Evolutionary conservation across 2,329 filamentous ascomycete species (phyloP).

Genomic region (Xylariaceae sp.): DNA sequence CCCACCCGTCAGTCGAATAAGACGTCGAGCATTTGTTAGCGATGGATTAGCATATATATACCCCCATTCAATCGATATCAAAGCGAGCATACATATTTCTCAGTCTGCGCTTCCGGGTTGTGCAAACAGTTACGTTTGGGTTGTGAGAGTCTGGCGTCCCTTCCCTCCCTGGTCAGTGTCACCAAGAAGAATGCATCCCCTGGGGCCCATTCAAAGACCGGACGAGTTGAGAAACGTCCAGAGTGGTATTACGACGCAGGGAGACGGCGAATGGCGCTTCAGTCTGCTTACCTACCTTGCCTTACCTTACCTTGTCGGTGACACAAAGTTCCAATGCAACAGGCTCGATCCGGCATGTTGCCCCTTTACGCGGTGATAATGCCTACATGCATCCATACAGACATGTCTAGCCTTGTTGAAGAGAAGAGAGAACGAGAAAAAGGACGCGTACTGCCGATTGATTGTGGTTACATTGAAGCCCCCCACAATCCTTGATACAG

Average conservation of each 20-base stretch:
- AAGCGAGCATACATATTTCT: neutral
- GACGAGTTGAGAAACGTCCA: too few species aligned
- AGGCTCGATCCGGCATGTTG: neutral
- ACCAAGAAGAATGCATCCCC: too few species aligned
- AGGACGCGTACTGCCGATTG: too few species aligned
- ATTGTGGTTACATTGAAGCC: too few species aligned
- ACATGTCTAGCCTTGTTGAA: neutral
- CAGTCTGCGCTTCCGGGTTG: neutral
- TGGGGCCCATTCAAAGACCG: too few species aligned
- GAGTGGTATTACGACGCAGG: too few species aligned
- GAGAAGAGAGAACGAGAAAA: neutral
- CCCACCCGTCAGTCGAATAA: neutral
- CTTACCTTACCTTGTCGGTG: too few species aligned
- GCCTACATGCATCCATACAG: neutral
- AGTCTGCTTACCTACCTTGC: too few species aligned
- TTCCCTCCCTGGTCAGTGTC: neutral
- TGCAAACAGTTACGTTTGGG: neutral
- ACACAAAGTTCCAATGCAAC: neutral
- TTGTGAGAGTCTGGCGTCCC: neutral
- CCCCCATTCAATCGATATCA: neutral
- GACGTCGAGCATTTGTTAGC: neutral
- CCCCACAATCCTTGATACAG: too few species aligned
- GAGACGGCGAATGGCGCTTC: too few species aligned
- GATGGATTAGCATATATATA: neutral
- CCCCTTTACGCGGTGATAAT: neutral